Base-by-base conservation (phyloP, 495 filamentous ascomycete genomes). In the Talaromyces trachyspermus region DNA sequence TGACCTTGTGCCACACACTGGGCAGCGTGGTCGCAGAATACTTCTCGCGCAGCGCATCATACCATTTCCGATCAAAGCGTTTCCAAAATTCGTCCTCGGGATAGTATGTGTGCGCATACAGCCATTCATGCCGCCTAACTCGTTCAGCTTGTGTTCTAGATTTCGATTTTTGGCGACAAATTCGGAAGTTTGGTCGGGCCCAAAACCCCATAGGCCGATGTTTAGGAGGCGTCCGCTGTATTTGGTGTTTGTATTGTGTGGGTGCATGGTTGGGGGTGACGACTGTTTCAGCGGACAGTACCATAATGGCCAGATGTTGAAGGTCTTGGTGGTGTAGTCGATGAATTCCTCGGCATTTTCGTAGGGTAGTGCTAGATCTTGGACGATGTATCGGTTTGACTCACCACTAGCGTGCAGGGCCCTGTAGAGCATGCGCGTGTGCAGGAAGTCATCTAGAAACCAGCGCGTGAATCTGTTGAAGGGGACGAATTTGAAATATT, bases 51-150 rank as follows among this genome's bases (percentile, higher is more conserved):
- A 80, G 44, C 8, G 15, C 49, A 27, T 77, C 66, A 40, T 80
- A 79, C 61, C 62, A 65, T 7, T 58, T 35, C 19, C 60, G 55
- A 43, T 79, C 65, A 43, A 78, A 79, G 19, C 75, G 68, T 2
- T 43, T 33, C 76, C 76, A 80, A 60, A 83, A 80, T 44, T 78
- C 75, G 0, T 68, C 51, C 50, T 80, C 70, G 5, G 58, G 60
- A 43, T 75, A 77, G 56, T 75, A 81, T 1, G 74, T 68, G 36
- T 76, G 70, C 23, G 78, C 74, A 55, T 79, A 80, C 5, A 81
- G 62, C 71, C 75, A 79, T 50, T 79, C 64, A 72, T 72, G 6
- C 87, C 86, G 12, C 81, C 78, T 2, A 90, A 69, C 46, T 77
- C 76, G 10, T 63, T 67, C 7, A 90, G 69, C 45, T 79, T 79